Conservation (phyloP, 2,329 filamentous ascomycete species). For the Cladosporium austrohemisphaericum region DNA sequence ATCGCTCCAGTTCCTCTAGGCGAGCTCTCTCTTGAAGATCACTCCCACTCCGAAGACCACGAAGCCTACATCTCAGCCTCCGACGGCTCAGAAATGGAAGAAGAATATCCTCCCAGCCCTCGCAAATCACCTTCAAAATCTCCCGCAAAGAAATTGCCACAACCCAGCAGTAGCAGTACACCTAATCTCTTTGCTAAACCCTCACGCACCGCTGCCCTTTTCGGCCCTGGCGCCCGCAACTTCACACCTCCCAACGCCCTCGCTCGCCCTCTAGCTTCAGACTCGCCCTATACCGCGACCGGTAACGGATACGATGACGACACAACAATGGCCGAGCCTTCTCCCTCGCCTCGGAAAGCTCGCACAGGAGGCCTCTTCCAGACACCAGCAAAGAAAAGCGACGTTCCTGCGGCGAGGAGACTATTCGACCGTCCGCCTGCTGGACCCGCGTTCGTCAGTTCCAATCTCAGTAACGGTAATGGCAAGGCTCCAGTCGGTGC, state of each 20-base stretch:
- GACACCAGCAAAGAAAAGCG: constrained; percentile 12
- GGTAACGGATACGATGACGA: background rate
- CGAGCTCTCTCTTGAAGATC: constrained; percentile 30
- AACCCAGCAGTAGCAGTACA: background rate
- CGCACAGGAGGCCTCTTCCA: constrained; percentile 17
- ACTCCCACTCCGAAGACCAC: constrained; percentile 11
- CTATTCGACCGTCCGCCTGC: constrained; percentile 7
- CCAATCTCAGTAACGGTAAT: background rate
- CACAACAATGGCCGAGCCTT: constrained; percentile 15
- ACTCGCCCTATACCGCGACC: constrained; percentile 21
- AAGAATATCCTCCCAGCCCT: constrained; percentile 36
- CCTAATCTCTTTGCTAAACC: background rate
- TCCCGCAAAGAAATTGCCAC: constrained; percentile 16
- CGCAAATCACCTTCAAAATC: constrained; percentile 32
- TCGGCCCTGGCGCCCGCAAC: constrained; percentile 18
- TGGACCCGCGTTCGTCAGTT: background rate
- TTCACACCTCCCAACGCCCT: constrained; percentile 26
- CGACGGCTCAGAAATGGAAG: constrained; percentile 21
- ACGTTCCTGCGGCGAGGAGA: background rate
- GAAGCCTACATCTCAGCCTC: too few relatives aligned
- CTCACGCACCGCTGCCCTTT: constrained; percentile 19
- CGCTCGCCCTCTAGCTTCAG: constrained; percentile 24
- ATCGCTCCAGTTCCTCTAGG: constrained; percentile 26
- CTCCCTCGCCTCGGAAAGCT: constrained; percentile 26
- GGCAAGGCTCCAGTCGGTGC: too few relatives aligned